Evolutionary conservation across 345 rosid species (phyloP), one percentile per base, ranked within the genome.

Genomic region (Eucalyptus brandiana): DNA sequence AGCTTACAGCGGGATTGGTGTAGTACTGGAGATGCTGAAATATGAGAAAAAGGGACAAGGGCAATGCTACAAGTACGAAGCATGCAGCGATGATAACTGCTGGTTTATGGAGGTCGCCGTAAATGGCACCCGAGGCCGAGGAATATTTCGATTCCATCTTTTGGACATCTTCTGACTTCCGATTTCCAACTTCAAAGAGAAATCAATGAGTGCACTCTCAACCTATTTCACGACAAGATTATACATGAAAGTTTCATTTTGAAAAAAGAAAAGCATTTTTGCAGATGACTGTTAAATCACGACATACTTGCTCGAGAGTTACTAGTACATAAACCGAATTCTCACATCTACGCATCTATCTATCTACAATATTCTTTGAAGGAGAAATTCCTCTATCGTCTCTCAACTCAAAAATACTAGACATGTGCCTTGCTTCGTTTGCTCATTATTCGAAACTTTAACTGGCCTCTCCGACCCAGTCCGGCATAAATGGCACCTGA

Each of bases 1-100:
- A 87, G 91, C 94, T 89, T 42, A 96, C 98, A 76, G 92, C 90
- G 11, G 97, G 98, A 87, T 95, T 96, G 87, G 96, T 95, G 92
- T 97, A 96, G 85, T 94, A 92, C 93, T 97, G 93, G 91, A 96
- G 99, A 94, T 96, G 99, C 44, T 93, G 96, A 51, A 95, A 62
- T 80, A 93, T 93, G 90, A 94, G 95, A 87, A 91, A 91, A 42
- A 92, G 6, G 80, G 99, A 95, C 88, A 96, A 95, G 44, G 88
- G 37, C 54, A 94, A 90, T 2, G 99, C 96, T 54, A 91, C 93
- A 91, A 93, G 83, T 28, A 95, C 95, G 90, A 95, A 95, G 90
- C 96, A 93, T 81, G 97, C 99, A 87, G 94, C 99, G 69, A 93
- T 50, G 47, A 96, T 40, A 50, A 92, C 40, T 54, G 97, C 97